Conservation (phyloP, 2,329 filamentous ascomycete genomes). For the Ilyonectria robusta region DNA sequence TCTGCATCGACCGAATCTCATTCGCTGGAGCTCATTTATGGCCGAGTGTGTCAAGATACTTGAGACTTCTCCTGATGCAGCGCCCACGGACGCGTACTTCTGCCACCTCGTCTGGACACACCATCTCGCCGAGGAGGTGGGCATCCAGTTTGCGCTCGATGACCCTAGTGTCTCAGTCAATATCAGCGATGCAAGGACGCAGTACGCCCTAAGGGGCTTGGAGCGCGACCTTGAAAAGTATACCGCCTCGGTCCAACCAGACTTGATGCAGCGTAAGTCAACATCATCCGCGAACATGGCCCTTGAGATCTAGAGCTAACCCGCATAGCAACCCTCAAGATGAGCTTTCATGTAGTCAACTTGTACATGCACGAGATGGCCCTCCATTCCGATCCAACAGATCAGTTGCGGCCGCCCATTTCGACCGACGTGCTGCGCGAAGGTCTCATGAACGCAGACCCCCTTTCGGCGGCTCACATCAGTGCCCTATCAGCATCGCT, state of each 20-base stretch:
- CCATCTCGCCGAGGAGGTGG: slow-evolving; percentile 77
- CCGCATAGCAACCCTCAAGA: slow-evolving; percentile 68
- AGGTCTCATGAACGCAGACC: slow-evolving; percentile 58
- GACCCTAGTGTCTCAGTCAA: slow-evolving; percentile 69
- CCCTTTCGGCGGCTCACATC: slow-evolving; percentile 68
- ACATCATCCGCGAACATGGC: not conserved
- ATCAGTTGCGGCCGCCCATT: slow-evolving; percentile 66
- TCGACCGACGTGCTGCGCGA: slow-evolving; percentile 62
- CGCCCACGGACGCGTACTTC: slow-evolving; percentile 69
- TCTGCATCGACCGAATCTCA: slow-evolving; percentile 71
- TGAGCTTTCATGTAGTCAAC: slow-evolving; percentile 76
- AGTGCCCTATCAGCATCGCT: slow-evolving; percentile 78
- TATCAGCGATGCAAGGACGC: slow-evolving; percentile 74
- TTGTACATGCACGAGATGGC: slow-evolving; percentile 84
- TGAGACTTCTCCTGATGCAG: slow-evolving; percentile 67
- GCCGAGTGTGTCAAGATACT: slow-evolving; percentile 71
- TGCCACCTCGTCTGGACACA: slow-evolving; percentile 73
- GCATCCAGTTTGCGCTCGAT: slow-evolving; percentile 76
- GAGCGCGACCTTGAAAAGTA: slow-evolving; percentile 76
- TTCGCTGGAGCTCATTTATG: slow-evolving; percentile 74
- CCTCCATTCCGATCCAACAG: slow-evolving; percentile 74
- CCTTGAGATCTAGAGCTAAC: not conserved
- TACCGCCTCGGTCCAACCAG: slow-evolving; percentile 65
- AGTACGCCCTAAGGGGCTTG: slow-evolving; percentile 75
- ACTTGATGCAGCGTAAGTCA: slow-evolving; percentile 70